phyloP scores from a whole-genome alignment of 2,329 filamentous ascomycete genomes.

The Talaromyces sp. region DNA sequence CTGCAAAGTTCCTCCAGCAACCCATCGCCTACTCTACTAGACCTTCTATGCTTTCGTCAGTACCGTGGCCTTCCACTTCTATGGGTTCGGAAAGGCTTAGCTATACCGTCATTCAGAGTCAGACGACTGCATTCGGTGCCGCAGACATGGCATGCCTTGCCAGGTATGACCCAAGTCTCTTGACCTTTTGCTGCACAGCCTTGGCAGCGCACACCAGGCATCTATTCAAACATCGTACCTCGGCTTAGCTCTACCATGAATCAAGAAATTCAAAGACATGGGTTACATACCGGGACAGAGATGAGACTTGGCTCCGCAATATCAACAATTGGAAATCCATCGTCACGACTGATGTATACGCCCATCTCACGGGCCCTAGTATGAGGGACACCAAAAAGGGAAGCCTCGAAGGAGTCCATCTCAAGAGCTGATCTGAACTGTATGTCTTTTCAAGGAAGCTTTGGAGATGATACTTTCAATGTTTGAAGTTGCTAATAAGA shows the following conservation, averaged over 20 bases:
- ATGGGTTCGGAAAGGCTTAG: background rate
- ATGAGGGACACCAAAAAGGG: background rate
- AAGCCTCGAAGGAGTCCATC: background rate
- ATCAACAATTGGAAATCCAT: background rate
- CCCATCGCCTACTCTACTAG: background rate
- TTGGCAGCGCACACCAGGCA: slow-evolving; percentile 7
- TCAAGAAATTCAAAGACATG: background rate
- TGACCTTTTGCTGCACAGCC: slow-evolving; percentile 2
- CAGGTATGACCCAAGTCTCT: slow-evolving; percentile 12
- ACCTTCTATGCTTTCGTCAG: slow-evolving; percentile 2
- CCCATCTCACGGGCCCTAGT: background rate
- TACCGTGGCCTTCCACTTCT: background rate
- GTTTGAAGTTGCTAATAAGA: background rate
- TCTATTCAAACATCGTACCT: background rate
- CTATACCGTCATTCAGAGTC: background rate
- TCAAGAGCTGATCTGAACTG: background rate
- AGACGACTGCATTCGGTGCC: slow-evolving; percentile 4
- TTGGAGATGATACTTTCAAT: background rate
- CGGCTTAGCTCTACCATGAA: background rate
- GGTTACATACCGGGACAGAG: background rate
- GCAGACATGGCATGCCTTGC: slow-evolving; percentile 10
- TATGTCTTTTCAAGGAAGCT: background rate
- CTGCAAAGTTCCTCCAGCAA: background rate
- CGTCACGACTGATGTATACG: background rate
- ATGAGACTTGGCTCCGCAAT: background rate